phyloP scores from a whole-genome alignment of 257 asterid species.

The Gynochthodes officinalis region DNA sequence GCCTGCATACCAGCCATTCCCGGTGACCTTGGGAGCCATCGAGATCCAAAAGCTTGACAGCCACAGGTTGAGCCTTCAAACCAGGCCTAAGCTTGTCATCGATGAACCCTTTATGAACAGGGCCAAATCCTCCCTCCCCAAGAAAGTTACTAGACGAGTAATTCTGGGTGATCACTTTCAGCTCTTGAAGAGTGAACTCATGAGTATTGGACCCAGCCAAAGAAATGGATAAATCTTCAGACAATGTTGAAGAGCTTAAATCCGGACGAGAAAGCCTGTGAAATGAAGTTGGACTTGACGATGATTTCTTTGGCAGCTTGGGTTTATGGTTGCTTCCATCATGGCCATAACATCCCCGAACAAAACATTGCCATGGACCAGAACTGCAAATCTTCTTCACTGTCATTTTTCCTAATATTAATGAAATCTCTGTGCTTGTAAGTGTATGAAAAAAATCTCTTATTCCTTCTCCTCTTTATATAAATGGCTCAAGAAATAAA shows the following conservation, averaged over 20 bases:
- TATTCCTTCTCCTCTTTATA: neutral
- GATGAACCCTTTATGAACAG: slow-evolving; percentile 92
- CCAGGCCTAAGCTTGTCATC: slow-evolving; percentile 82
- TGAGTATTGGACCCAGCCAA: slow-evolving; percentile 74
- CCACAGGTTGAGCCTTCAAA: slow-evolving; percentile 91
- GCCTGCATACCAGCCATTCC: slow-evolving; percentile 90
- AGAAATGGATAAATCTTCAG: slow-evolving; percentile 75
- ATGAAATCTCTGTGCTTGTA: neutral
- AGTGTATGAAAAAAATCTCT: neutral
- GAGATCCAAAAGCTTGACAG: slow-evolving; percentile 84
- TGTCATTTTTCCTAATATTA: slow-evolving; percentile 9
- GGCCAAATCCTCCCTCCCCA: slow-evolving; percentile 96
- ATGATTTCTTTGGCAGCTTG: slow-evolving; percentile 17
- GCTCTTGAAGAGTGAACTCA: slow-evolving; percentile 67
- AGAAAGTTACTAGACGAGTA: slow-evolving; percentile 74
- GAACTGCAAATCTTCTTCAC: slow-evolving; percentile 37
- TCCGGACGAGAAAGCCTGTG: slow-evolving; percentile 57
- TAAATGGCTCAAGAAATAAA: neutral
- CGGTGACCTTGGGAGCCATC: slow-evolving; percentile 89
- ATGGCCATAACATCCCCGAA: slow-evolving; percentile 51
- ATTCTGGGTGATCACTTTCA: slow-evolving; percentile 70
- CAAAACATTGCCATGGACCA: slow-evolving; percentile 43
- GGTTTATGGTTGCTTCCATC: slow-evolving; percentile 18
- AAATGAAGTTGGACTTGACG: slow-evolving; percentile 37
- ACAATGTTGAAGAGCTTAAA: slow-evolving; percentile 52